Conservation (phyloP, 2,329 filamentous ascomycete genomes). For the Fulvia fulva region DNA sequence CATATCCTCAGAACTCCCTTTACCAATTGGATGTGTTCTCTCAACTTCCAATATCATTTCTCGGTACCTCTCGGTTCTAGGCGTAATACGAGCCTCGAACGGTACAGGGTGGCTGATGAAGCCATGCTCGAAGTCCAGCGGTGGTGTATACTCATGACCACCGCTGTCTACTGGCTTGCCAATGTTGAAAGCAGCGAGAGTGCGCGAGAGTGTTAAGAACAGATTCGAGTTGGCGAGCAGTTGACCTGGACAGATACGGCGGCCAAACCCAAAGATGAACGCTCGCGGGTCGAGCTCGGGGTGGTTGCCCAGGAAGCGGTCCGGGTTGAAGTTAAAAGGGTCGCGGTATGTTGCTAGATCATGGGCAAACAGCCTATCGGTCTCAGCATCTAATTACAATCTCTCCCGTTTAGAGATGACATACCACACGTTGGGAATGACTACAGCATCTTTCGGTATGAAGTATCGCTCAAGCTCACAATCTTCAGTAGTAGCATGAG, state of each 20-base stretch:
- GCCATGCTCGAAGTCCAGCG: constrained; percentile 11
- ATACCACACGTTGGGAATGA: constrained; percentile 38
- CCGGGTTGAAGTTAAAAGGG: background rate
- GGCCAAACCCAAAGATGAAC: constrained; percentile 21
- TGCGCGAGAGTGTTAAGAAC: constrained; percentile 13
- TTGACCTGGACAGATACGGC: constrained; percentile 20
- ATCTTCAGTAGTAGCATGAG: constrained; percentile 43
- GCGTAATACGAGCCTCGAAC: constrained; percentile 11
- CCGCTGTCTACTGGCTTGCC: constrained; percentile 7
- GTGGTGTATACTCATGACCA: constrained; percentile 6
- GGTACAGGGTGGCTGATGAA: constrained; percentile 16
- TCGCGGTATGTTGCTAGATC: background rate
- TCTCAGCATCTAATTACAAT: background rate
- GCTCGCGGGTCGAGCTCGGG: constrained; percentile 19
- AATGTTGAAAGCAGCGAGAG: constrained; percentile 14
- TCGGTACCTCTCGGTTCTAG: constrained; percentile 9
- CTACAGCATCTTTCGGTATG: constrained; percentile 39
- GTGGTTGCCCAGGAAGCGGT: background rate
- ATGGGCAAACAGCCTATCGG: background rate
- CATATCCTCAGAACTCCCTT: constrained; percentile 15
- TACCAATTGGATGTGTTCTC: constrained; percentile 7
- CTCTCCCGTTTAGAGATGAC: no score
- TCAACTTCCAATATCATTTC: constrained; percentile 14
- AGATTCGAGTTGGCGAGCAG: constrained; percentile 16
- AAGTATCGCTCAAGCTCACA: constrained; percentile 39